These are phyloP conservation scores for Dactylis glomerata DNA, from an alignment of 176 grass and related monocot species.

Conservation along the genomic window DNA sequence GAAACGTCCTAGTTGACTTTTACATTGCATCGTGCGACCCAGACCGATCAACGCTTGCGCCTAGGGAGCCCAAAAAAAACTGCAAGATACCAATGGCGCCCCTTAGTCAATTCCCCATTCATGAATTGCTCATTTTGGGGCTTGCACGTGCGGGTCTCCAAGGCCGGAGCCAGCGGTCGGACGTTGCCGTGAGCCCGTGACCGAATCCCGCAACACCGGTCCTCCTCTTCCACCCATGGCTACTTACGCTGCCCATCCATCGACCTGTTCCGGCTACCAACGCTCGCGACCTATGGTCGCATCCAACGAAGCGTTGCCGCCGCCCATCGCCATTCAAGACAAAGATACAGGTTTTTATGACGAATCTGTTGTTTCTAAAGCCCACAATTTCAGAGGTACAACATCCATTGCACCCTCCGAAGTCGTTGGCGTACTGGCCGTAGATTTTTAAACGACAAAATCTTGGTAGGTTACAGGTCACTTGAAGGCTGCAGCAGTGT, in stretches of 20 bases:
- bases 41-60: too few species aligned
- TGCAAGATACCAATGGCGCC: too few species aligned
- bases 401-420: too few species aligned
- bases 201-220: conserved; percentile 27
- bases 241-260: neutral
- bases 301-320: neutral
- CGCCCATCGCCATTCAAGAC: neutral
- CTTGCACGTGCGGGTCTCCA: conserved; percentile 23
- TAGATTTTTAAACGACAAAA: too few species aligned
- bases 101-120: neutral
- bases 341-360: neutral
- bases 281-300: neutral
- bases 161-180: conserved; percentile 19
- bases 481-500: neutral
- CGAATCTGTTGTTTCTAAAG: neutral
- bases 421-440: too few species aligned
- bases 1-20: too few species aligned
- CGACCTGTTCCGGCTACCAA: conserved; percentile 11
- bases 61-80: too few species aligned
- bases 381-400: neutral
- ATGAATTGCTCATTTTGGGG: neutral
- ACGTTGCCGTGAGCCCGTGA: conserved; percentile 13
- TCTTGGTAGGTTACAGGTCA: too few species aligned
- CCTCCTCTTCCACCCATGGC: conserved; percentile 39
- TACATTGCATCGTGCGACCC: too few species aligned